Evolutionary conservation across 2,329 filamentous ascomycete species (phyloP).

Genomic region (Aspergillus ochraceoroseus): DNA sequence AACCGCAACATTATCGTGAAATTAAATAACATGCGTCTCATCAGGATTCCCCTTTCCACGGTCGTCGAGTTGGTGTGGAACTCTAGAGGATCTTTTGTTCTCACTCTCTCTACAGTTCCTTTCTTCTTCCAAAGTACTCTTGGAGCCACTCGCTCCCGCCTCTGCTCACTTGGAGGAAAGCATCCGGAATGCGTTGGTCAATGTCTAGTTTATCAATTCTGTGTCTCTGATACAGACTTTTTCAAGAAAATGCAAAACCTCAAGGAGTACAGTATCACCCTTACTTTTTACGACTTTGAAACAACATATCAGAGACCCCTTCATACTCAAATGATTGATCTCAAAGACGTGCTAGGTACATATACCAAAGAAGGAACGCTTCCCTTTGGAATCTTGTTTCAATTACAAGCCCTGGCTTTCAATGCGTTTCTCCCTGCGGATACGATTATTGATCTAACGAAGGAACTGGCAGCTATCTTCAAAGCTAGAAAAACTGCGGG

Average conservation of each 20-base stretch:
- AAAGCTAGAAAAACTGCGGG: slow-evolving; percentile 23
- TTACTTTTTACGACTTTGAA: slow-evolving; percentile 13
- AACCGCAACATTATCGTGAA: slow-evolving; percentile 43
- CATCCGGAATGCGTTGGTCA: slow-evolving; percentile 15
- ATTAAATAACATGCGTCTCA: slow-evolving; percentile 27
- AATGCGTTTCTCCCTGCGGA: slow-evolving; percentile 59
- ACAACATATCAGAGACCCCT: background rate
- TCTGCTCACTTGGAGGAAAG: slow-evolving; percentile 5
- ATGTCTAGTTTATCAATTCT: slow-evolving; percentile 47
- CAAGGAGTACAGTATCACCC: slow-evolving; percentile 15
- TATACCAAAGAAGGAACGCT: slow-evolving; percentile 33
- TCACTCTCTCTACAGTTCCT: slow-evolving; percentile 52
- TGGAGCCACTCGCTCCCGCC: slow-evolving; percentile 1
- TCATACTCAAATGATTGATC: background rate
- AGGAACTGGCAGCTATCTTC: slow-evolving; percentile 38
- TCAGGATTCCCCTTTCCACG: slow-evolving; percentile 50
- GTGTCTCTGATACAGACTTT: slow-evolving; percentile 25
- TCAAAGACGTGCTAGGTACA: slow-evolving; percentile 34
- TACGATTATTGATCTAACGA: slow-evolving; percentile 47
- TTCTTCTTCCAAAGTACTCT: slow-evolving; percentile 41
- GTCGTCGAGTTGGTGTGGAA: slow-evolving; percentile 48
- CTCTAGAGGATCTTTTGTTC: slow-evolving; percentile 37
- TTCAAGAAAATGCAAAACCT: slow-evolving; percentile 24
- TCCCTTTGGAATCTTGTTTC: slow-evolving; percentile 55
- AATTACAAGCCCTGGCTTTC: slow-evolving; percentile 58